Evolutionary conservation across 345 rosid species (phyloP), one percentile per base, ranked within the genome.

Genomic region (Durio zibethinus): DNA sequence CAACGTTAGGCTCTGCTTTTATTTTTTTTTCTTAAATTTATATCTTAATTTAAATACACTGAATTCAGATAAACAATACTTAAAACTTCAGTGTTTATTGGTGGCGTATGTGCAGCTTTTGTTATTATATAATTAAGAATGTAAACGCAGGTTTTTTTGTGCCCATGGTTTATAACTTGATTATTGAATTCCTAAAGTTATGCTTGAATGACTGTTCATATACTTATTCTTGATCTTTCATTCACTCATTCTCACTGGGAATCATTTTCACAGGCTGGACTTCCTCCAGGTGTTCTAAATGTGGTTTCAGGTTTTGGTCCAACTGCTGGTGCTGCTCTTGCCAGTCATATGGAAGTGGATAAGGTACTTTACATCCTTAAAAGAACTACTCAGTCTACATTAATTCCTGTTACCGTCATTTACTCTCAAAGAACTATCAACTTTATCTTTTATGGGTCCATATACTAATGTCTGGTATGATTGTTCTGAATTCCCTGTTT

Each of bases 311-410:
- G 94, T 62, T 88, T 77, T 72, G 94, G 94, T 64, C 85, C 92
- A 3, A 85, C 84, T 7, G 92, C 90, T 38, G 94, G 94, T 59
- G 90, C 92, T 8, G 85, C 92, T 76, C 83, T 90, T 81, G 83
- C 90, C 7, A 80, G 92, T 78, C 94, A 90, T 82, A 89, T 89
- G 94, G 78, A 88, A 11, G 92, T 90, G 25, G 91, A 90, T 78
- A 90, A 90, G 94, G 94, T 90, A 86, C 29, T 31, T 73, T 79
- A 27, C 9, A n/a, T 48, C 33, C 38, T 59, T 53, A 42, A 42
- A 25, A 12, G 27, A 23, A 14, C 56, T 25, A 40, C 4, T 21
- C 31, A n/a, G 20, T 11, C 18, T 67, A 42, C 43, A 64, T 7
- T 64, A 18, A 35, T 36, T 64, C 15, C 1, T 35, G 25, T 64